phyloP scores from a whole-genome alignment of 1,284 basidiomycete species.

The Coniophora puteana region DNA sequence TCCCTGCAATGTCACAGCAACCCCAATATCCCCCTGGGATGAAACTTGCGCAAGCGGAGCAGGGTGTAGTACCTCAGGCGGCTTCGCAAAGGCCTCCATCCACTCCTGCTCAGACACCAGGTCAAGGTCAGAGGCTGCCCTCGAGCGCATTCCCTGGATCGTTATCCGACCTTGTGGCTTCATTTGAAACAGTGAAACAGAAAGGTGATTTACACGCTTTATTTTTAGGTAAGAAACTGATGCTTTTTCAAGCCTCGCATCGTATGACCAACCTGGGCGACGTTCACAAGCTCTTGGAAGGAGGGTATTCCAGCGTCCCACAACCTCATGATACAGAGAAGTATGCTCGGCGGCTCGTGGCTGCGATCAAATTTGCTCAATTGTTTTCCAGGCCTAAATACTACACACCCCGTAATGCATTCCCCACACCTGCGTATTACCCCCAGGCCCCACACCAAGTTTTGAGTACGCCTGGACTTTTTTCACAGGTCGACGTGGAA shows the following conservation, averaged over 20 bases:
- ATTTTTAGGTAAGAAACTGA: neutral
- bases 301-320: constrained; percentile 84
- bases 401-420: constrained; percentile 93
- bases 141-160: constrained; percentile 71
- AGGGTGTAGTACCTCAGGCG: constrained; percentile 9
- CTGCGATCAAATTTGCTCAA: constrained; percentile 10
- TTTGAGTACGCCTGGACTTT: constrained; percentile 84
- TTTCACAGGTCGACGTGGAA: constrained; percentile 93
- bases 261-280: constrained; percentile 85
- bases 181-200: constrained; percentile 95
- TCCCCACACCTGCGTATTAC: constrained; percentile 91
- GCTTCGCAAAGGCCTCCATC: constrained; percentile 38
- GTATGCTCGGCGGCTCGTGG: constrained; percentile 40
- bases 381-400: constrained; percentile 76
- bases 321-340: constrained; percentile 94
- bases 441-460: constrained; percentile 85
- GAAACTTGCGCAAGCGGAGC: constrained; percentile 40
- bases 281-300: constrained; percentile 90
- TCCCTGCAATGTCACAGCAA: constrained; percentile 28
- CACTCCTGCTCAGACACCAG: constrained; percentile 34
- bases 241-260: constrained; percentile 58
- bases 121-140: constrained; percentile 26
- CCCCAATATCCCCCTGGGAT: constrained; percentile 71
- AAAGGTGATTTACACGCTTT: constrained; percentile 59
- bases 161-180: constrained; percentile 89